Percentiles rank a stretch among this genome's conserved stretches.
phyloP scores from a whole-genome alignment of 345 rosid species.

The Salix brachista region DNA sequence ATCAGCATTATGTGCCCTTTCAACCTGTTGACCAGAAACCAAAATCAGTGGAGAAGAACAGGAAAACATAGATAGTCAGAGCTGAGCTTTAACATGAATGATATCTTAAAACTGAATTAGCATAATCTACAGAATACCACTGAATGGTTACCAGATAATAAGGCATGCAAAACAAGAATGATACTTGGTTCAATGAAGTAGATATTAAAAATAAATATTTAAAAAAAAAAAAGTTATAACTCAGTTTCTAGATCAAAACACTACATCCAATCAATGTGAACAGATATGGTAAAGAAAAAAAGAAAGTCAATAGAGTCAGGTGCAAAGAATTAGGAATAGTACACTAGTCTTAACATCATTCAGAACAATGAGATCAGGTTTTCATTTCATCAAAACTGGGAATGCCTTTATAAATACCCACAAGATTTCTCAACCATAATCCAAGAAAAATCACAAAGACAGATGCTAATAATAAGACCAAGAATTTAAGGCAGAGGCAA shows the following conservation, averaged over 20 bases:
- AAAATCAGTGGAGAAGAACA: background rate
- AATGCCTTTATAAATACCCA: background rate
- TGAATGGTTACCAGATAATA: background rate
- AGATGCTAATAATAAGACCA: background rate
- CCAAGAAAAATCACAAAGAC: background rate
- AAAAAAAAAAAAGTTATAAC: background rate
- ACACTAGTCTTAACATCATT: background rate
- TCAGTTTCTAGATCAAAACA: background rate
- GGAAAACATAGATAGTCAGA: background rate
- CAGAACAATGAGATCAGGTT: background rate
- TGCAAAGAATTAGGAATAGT: background rate
- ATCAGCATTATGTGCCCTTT: constrained; percentile 91
- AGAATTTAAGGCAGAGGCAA: background rate
- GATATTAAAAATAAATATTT: background rate
- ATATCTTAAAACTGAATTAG: background rate
- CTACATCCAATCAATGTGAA: background rate
- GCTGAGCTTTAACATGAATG: background rate
- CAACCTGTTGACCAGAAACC: constrained; percentile 50
- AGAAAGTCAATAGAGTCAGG: background rate
- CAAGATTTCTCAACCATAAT: background rate
- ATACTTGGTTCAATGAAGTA: background rate
- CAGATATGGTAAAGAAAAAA: background rate
- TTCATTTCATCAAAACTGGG: background rate
- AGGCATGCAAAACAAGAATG: background rate
- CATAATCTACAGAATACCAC: background rate